Evolutionary conservation across 2,329 filamentous ascomycete genomes (phyloP), one percentile per base, ranked within the genome.

Genomic region (Phialophora expanda): DNA sequence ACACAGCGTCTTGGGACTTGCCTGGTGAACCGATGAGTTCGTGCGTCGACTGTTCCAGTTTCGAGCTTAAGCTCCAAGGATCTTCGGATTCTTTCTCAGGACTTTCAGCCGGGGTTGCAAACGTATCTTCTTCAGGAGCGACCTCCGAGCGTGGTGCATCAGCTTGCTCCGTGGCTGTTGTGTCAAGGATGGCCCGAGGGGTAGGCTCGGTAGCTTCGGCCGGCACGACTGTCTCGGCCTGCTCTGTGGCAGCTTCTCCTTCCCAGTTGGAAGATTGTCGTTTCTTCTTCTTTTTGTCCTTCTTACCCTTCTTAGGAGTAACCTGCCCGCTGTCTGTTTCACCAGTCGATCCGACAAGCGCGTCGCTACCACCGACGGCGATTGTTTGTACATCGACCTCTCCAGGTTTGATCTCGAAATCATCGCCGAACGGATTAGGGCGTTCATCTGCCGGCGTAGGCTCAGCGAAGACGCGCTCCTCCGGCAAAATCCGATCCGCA

Each of bases 281-380:
- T 57, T 69, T 66, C 59, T 66, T 66, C 26, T 63, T 67, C 53
- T 67, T 69, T 41, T 65, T 69, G 56, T 63, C 70, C 44, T 68
- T 69, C 58, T 69, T 72, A 12, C 62, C 62, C 54, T 68, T 71
- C 50, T 59, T 70, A 1, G 60, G 26, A 12, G 46, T 46, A 30
- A 20, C 20, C 8, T 30, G 28, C 5, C 22, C 17, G 57, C 65
- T 65, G 17, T 65, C 64, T 20, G 54, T 61, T 12, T 64, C 65
- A n/a, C 22, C 62, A 2, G n/a, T 22, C 8, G 64, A 22, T 28
- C 28, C 12, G 6, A 12, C 4, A n/a, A 50, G 20, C 3, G 32
- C 26, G 28, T 24, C 41, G 12, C 14, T 24, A 55, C 12, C 24
- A 54, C 56, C 48, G 9, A 6, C 1, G 17, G 61, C 46, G 14